Percentiles rank a stretch among this genome's conserved stretches.
Conservation (phyloP, 2,329 filamentous ascomycete genomes). For the Trichoderma afroharzianum region DNA sequence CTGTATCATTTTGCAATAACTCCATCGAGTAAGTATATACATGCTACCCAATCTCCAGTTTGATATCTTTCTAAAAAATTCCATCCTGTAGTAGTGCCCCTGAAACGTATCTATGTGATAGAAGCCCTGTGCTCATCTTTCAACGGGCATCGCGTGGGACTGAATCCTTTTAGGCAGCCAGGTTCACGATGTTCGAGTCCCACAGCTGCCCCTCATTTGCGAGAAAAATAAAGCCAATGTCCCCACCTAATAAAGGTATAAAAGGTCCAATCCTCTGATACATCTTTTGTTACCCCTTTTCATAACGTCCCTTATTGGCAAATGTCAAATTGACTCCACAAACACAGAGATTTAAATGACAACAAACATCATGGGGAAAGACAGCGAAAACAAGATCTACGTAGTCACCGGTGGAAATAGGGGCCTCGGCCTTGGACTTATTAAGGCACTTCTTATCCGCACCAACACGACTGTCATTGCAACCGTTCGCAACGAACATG, state of each 20-base stretch:
- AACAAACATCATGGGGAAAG: background rate
- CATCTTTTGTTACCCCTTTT: background rate
- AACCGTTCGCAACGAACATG: slow-evolving; percentile 31
- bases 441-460: slow-evolving; percentile 40
- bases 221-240: background rate
- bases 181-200: background rate
- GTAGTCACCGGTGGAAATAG: slow-evolving; percentile 41
- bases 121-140: background rate
- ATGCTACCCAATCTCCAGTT: background rate
- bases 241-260: background rate
- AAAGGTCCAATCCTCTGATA: background rate
- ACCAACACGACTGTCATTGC: slow-evolving; percentile 50
- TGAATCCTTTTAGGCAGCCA: background rate
- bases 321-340: background rate
- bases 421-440: slow-evolving; percentile 38
- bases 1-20: background rate
- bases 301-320: too few relatives aligned
- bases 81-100: background rate
- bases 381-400: slow-evolving; percentile 29
- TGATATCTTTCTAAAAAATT: background rate
- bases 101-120: background rate
- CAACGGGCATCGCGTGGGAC: background rate
- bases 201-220: background rate
- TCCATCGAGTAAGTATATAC: background rate
- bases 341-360: too few relatives aligned